Base-by-base conservation (phyloP, 2,329 filamentous ascomycete species). In the Fusarium sp. region DNA sequence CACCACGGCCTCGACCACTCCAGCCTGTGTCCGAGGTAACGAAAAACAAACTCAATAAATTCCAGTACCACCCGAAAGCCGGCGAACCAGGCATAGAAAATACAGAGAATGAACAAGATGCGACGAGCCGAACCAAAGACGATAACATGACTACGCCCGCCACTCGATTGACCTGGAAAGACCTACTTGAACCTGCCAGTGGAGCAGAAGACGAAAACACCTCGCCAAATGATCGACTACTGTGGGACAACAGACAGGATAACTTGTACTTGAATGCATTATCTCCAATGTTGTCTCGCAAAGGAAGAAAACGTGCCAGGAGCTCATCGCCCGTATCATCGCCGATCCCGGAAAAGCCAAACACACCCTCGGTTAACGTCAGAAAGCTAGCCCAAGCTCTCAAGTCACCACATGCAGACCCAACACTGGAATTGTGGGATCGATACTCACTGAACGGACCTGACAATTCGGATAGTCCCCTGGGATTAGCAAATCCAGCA, bases 381-480 rank as follows among this genome's bases (percentile, higher is more conserved):
- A 85, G 87, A 71, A 83, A 84, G 65, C 78, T 90, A 40, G 84
- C 86, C 38, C 82, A 85, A 53, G 82, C 86, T 1, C 77, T 92
- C 42, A 89, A 86, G 67, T 91, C 90, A 2, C 89, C 89, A 14
- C 87, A 90, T 66, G 85, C 88, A 30, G 91, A 94, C 72, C 90
- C 92, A 36, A 91, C 90, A 4, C 78, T 90, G 30, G 91, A 94
- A 66, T 78, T 94, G 3, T 95, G 92, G 92, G 91, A 91, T 70
- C 88, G 90, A 51, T 93, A 92, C 74, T 86, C 90, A 36, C 78
- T 88, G 17, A 77, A 74, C 36, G 60, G 51, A 43, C 62, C 67
- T 24, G 83, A 72, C 80, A 83, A 64, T 77, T 78, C 52, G 75
- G 81, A 15, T 77, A 83, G 63, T 69, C 78, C 51, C 77, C 78